Conservation (phyloP, 2,329 filamentous ascomycete genomes). For the Colletotrichum cordylinicola region DNA sequence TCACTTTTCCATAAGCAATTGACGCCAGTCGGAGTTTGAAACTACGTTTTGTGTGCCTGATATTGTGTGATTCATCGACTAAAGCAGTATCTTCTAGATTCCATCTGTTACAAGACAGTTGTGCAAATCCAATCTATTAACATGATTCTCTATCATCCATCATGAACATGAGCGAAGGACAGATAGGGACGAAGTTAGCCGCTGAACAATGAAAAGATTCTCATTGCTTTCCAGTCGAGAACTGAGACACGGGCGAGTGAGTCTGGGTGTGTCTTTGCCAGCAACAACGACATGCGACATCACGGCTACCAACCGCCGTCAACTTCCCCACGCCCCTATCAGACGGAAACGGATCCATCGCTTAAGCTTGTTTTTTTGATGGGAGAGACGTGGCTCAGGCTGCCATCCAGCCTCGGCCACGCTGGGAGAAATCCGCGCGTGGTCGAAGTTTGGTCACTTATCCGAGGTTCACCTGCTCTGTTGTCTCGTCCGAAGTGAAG, state of each 20-base stretch:
- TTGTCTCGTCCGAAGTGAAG: background rate
- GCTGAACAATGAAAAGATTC: background rate
- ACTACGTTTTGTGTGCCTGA: background rate
- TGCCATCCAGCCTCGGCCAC: background rate
- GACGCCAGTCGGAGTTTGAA: slow-evolving; percentile 19
- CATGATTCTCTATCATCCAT: background rate
- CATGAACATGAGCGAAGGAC: too few relatives aligned
- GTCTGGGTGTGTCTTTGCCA: background rate
- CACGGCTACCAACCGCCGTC: background rate
- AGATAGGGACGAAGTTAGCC: too few relatives aligned
- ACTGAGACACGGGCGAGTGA: background rate
- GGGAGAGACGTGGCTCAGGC: background rate
- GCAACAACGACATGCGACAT: background rate
- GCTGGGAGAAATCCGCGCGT: background rate
- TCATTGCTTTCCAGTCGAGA: background rate
- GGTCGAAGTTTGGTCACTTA: background rate
- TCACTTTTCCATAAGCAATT: slow-evolving; percentile 16
- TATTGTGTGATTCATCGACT: background rate
- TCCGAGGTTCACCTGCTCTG: background rate
- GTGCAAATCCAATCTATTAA: too few relatives aligned
- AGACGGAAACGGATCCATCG: background rate
- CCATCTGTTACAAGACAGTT: background rate
- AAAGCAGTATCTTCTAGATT: background rate
- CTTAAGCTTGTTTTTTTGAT: background rate
- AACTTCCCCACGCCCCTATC: background rate